Base-by-base conservation (phyloP, 2,329 filamentous ascomycete genomes). In the Penicillium sp. region DNA sequence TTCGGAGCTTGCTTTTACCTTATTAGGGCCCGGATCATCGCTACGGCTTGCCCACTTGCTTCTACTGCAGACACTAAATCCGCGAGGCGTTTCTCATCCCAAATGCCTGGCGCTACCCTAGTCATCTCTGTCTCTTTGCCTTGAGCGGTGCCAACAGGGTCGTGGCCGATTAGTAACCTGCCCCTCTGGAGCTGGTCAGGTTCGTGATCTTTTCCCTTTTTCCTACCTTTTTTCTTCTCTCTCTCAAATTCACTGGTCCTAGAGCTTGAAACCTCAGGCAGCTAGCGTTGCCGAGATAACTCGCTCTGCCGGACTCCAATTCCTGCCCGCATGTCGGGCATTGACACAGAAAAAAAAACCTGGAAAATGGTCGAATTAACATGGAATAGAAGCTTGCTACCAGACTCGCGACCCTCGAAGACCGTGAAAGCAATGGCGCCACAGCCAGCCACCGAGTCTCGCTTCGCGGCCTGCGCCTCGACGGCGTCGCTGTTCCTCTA, bases 401-500 rank as follows among this genome's bases (percentile, higher is more conserved):
- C 81, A 68, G 82, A 81, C 63, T 84, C 83, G 33, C 80, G 78
- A 63, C 76, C 78, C 55, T 80, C 81, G 30, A 82, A 80, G 43
- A 81, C 46, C 39, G 44, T 65, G 68, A 78, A 63, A 76, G 78
- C 68, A 80, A 85, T 66, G 61, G 62, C 57, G 15, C 48, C 61
- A 34, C 53, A 59, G 42, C 56, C 64, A n/a, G 49, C 56, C 12
- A 17, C 59, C 18, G 60, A 80, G 45, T 71, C 74, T 55, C 75
- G 85, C 55, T 91, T 97, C 62, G 89, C 94, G 63, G 89, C 94
- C 51, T 95, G 90, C 71, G 91, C 91, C 15, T 91, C 94, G 24
- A 97, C 94, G 4, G 90, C 89, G 2, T 90, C 91, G 20, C 89
- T 94, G 78, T 88, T 99, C 60, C 82, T 99, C 21, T 97, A 95